Base-by-base conservation (phyloP, 352 stramenopile species). In the Globisporangium cylindrosporum region DNA sequence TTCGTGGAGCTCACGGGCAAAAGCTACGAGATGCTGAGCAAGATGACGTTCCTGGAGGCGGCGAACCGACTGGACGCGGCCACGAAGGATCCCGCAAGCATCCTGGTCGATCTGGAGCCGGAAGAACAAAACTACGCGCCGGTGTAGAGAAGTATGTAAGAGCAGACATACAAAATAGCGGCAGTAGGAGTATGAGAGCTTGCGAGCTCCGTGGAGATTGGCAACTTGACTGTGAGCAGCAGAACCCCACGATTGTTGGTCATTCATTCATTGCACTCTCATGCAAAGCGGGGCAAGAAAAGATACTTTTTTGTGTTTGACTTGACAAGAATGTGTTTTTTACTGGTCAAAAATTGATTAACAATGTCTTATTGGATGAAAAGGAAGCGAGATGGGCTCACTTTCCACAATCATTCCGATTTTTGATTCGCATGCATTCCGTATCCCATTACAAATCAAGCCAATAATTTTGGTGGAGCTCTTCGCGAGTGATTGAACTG, bases 1-100 rank as follows among this genome's bases (percentile, higher is more conserved):
- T 90, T 92, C 57, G 64, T 73, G 15, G 82, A 91, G 65, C 76
- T 84, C 57, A 84, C 75, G 2, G 70, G 81, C 1, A 67, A 69
- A 15, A 76, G 58, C 41, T 82, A 85, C 63, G 65, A 75, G 8
- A 59, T 73, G 12, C 62, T 91, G 27, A 49, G 80, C 49, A 64
- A 48, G 0, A 72, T 89, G 68, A 75, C 59, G 38, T 79, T 91
- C 41, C 18, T 85, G 0, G 71, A 87, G 9, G 70, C 80, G 6
- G 69, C 77, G 1, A 53, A 79, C n/a, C 67, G 69, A 14, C 71
- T 88, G 22, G 67, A 86, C 36, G 58, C 67, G 32, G 71, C 74
- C 34, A 63, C 72, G 0, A 57, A 64, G 20, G 59, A 77, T 24
- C 8, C 66, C 1, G 48, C 20, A 15, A 77, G 70, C 8, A 76